Conservation (phyloP, 768 basidiomycete species). For the Thelephora ganbajun region DNA sequence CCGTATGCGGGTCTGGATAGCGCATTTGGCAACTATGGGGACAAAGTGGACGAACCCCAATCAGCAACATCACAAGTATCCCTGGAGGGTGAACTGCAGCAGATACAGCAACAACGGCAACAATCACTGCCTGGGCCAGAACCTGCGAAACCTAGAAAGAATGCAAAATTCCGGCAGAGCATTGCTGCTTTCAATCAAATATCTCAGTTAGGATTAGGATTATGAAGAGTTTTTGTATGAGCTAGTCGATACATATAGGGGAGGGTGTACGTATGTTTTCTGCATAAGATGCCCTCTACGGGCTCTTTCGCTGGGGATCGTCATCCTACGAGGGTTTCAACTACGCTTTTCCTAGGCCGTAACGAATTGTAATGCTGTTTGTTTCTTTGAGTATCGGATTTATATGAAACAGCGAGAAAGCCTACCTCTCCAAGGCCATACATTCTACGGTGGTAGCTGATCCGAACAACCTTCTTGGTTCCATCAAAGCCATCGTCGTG, state of each 20-base stretch:
- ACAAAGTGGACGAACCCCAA: constrained; percentile 53
- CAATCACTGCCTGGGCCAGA: not conserved
- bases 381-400: constrained; percentile 2
- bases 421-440: constrained; percentile 93
- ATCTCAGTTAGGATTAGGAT: not conserved
- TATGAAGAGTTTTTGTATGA: not conserved
- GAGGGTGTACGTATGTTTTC: not conserved
- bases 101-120: no score
- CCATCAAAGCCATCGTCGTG: constrained; percentile 16
- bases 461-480: constrained; percentile 33
- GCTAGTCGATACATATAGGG: not conserved
- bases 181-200: not conserved
- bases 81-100: no score
- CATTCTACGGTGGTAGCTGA: constrained; percentile 89
- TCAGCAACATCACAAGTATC: no score
- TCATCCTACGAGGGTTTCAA: not conserved
- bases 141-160: not conserved
- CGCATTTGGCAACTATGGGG: constrained; percentile 48
- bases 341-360: constrained; percentile 31
- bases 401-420: constrained; percentile 3
- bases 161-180: not conserved
- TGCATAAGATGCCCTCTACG: not conserved
- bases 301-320: not conserved
- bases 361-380: constrained; percentile 81
- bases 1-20: constrained; percentile 76